Conservation (phyloP, 805 yeast species). For the Debaryomyces prosopidis region DNA sequence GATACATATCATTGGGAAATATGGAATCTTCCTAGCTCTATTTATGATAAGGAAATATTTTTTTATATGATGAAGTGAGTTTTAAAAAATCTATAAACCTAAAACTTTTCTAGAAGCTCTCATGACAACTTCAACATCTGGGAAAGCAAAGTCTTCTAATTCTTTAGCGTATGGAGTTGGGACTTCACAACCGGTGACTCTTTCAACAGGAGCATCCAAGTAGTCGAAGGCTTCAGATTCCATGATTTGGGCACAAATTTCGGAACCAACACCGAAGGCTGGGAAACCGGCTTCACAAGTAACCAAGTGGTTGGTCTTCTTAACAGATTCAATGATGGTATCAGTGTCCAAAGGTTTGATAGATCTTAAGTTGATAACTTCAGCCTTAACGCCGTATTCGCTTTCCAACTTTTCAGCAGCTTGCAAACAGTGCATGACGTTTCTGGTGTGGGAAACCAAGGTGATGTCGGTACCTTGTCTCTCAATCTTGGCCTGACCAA, state of each 20-base stretch:
- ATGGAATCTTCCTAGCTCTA: neutral
- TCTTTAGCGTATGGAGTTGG: constrained; percentile 98
- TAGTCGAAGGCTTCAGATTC: constrained; percentile 98
- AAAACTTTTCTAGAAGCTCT: constrained; percentile 83
- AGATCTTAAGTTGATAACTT: constrained; percentile 92
- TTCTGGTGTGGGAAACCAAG: constrained; percentile 88
- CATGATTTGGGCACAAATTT: constrained; percentile 96
- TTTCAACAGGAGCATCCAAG: constrained; percentile 97
- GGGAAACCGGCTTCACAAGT: constrained; percentile 99
- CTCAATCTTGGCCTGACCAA: constrained; percentile 95
- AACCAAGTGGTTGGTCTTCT: constrained; percentile 95
- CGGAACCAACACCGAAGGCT: constrained; percentile 97
- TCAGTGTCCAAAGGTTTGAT: constrained; percentile 95
- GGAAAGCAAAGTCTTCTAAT: constrained; percentile 98
- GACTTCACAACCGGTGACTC: constrained; percentile 99
- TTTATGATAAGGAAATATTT: neutral
- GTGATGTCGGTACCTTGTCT: constrained; percentile 89
- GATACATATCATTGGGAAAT: neutral
- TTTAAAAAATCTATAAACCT: constrained; percentile 49
- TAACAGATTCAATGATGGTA: constrained; percentile 80
- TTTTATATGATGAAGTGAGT: neutral
- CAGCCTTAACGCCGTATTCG: constrained; percentile 86
- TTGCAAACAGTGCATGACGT: constrained; percentile 79
- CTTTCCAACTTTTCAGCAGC: constrained; percentile 87
- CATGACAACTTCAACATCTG: constrained; percentile 86